phyloP scores from a whole-genome alignment of 352 stramenopile species.

The Pythium monospermum region DNA sequence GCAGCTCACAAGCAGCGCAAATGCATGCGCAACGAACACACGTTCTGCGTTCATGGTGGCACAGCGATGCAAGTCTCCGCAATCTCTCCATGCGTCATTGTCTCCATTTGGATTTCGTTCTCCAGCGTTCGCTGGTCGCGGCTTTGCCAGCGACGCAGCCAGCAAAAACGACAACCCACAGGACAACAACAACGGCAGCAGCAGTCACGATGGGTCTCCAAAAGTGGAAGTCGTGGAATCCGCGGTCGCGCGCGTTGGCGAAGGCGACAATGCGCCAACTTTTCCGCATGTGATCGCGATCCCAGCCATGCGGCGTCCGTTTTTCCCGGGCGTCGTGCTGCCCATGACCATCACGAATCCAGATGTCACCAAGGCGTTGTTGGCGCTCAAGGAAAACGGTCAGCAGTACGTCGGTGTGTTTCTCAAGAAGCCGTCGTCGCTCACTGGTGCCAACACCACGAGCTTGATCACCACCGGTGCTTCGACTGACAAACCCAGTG shows the following conservation, averaged over 20 bases:
- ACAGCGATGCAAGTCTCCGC: too few species aligned
- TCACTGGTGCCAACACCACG: not conserved
- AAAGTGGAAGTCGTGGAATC: conserved; percentile 62
- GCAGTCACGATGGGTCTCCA: conserved; percentile 7
- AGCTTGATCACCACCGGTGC: conserved; percentile 4
- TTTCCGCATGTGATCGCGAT: conserved; percentile 80
- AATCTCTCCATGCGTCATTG: too few species aligned
- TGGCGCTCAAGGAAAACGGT: conserved; percentile 80
- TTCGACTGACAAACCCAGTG: conserved; percentile 27
- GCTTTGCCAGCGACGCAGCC: conserved; percentile 11
- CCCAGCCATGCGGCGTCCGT: conserved; percentile 64
- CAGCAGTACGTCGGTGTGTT: conserved; percentile 94
- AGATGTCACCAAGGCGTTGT: conserved; percentile 84
- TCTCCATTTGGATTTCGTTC: too few species aligned
- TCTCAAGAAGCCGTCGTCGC: conserved; percentile 69
- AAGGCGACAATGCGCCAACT: conserved; percentile 61
- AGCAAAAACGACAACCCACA: conserved; percentile 25
- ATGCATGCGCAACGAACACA: not conserved
- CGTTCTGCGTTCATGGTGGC: too few species aligned
- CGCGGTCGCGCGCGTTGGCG: conserved; percentile 49
- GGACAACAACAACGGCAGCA: not conserved
- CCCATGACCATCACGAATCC: conserved; percentile 85
- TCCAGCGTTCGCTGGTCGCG: conserved; percentile 16
- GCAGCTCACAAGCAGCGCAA: conserved; percentile 3
- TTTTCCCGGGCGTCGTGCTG: conserved; percentile 78